Base-by-base conservation (phyloP, 805 yeast genomes). In the Kuraishia hungarica region DNA sequence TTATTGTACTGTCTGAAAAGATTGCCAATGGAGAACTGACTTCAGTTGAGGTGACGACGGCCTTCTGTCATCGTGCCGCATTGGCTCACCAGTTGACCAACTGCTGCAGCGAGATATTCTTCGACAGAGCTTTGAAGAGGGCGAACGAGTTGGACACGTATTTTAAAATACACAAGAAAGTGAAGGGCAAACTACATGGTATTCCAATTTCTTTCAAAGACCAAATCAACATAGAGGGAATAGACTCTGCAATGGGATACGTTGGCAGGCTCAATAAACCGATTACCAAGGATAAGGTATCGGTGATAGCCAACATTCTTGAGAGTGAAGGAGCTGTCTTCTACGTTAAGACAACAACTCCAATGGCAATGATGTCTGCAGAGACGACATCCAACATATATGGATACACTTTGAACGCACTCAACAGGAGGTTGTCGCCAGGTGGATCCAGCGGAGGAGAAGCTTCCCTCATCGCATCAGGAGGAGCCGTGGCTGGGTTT, bases 391-490 rank as follows among this genome's bases (percentile, higher is more conserved):
- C 73, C 53, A 74, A 74, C 59, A 54, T 71, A 50, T 61, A 61
- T 48, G 74, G 76, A 11, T 58, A 60, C 35, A 69, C 78, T n/a
- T 56, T 55, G 29, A 73, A 75, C 58, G 69, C 77, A 1, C 59
- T 68, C 57, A 74, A 76, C 59, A 63, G 73, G 60, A 63, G 62
- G 10, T 62, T 68, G 57, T 59, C 74, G 17, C 61, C 72, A 8
- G 79, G 80, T 51, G 80, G 80, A 10, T 73, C 78, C 2, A 72
- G 77, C 6, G 77, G 79, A 7, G 80, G 80, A 29, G 79, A 76
- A 60, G 80, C 77, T 48, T 64, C 73, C 0, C 56, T 72, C 17
- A 55, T 68, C 22, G 68, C 67, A 0, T 64, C 63, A 15, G 55
- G 61, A 10, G 76, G 70, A 1, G 64, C 72, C 2, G 55, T 70